phyloP scores from a whole-genome alignment of 2,329 filamentous ascomycete genomes.

The Alternaria sp. region DNA sequence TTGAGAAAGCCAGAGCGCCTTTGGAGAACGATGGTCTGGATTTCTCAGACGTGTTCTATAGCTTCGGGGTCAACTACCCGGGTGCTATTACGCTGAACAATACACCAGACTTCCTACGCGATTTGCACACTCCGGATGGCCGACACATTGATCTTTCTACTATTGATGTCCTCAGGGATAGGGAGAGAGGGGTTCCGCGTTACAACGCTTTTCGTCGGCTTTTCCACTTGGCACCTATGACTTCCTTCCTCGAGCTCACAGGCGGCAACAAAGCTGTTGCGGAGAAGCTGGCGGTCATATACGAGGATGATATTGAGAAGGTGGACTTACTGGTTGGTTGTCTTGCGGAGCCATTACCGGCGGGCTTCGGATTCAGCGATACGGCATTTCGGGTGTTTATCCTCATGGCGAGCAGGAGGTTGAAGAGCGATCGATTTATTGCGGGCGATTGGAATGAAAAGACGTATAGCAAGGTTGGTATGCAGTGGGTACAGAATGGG shows the following conservation, averaged over 20 bases:
- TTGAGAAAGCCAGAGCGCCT: constrained; percentile 46
- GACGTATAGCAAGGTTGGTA: constrained; percentile 54
- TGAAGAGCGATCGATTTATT: constrained; percentile 59
- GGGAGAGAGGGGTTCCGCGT: constrained; percentile 57
- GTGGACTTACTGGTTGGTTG: constrained; percentile 56
- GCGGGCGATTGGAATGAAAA: constrained; percentile 52
- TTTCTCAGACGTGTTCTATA: constrained; percentile 49
- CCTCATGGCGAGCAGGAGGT: constrained; percentile 53
- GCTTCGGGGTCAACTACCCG: constrained; percentile 59
- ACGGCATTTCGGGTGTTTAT: constrained; percentile 59
- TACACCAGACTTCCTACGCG: constrained; percentile 53
- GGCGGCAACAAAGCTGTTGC: not conserved
- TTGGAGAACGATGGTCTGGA: constrained; percentile 26
- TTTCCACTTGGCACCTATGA: constrained; percentile 50
- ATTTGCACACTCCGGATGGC: constrained; percentile 54
- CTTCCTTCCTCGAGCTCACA: constrained; percentile 44
- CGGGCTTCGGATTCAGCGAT: constrained; percentile 59
- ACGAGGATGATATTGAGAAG: constrained; percentile 53
- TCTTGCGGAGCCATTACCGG: constrained; percentile 54
- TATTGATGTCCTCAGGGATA: constrained; percentile 58
- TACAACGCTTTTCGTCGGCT: constrained; percentile 58
- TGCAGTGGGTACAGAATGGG: constrained; percentile 55
- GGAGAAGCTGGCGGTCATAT: constrained; percentile 27
- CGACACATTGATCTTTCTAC: constrained; percentile 55
- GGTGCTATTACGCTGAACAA: constrained; percentile 57